A percentile compares a stretch with the other conserved stretches of the same genome.
Evolutionary conservation across 495 filamentous ascomycete species (phyloP).

Genomic region (Hypoxylon cercidicola): DNA sequence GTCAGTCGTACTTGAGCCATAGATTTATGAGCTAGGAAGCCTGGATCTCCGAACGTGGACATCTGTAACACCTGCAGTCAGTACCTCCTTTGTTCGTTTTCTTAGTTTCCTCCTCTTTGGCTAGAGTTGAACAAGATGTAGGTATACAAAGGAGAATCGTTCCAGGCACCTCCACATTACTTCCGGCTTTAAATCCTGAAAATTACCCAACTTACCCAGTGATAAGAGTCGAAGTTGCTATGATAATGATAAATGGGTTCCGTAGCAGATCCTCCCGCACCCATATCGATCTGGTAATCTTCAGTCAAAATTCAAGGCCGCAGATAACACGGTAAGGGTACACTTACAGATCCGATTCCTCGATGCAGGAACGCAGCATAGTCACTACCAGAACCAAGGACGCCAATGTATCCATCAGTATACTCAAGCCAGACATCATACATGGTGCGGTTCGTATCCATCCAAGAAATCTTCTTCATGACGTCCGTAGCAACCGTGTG

Average conservation of each 20-base stretch:
- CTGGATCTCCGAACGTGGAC: conserved; percentile 77
- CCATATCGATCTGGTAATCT: conserved; percentile 69
- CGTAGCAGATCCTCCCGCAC: conserved; percentile 65
- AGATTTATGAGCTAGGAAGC: conserved; percentile 76
- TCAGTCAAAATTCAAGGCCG: neutral
- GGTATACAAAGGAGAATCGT: neutral
- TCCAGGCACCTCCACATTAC: neutral
- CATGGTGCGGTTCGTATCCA: conserved; percentile 77
- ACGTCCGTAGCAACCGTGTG: conserved; percentile 74
- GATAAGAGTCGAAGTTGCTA: conserved; percentile 84
- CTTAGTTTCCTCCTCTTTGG: no score
- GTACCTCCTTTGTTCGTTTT: neutral
- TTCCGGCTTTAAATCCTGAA: neutral
- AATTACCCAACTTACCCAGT: conserved; percentile 64
- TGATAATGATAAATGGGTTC: conserved; percentile 73
- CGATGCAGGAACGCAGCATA: conserved; percentile 86
- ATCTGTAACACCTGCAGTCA: conserved; percentile 52
- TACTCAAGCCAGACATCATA: conserved; percentile 71
- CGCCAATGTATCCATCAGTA: conserved; percentile 67
- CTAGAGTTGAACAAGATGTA: neutral
- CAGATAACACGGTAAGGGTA: conserved; percentile 32
- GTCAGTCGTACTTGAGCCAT: conserved; percentile 60
- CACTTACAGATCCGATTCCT: conserved; percentile 79
- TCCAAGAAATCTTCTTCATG: conserved; percentile 73
- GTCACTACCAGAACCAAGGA: conserved; percentile 83